Conservation (phyloP, 2,329 filamentous ascomycete genomes). For the Thelonectria discophora region DNA sequence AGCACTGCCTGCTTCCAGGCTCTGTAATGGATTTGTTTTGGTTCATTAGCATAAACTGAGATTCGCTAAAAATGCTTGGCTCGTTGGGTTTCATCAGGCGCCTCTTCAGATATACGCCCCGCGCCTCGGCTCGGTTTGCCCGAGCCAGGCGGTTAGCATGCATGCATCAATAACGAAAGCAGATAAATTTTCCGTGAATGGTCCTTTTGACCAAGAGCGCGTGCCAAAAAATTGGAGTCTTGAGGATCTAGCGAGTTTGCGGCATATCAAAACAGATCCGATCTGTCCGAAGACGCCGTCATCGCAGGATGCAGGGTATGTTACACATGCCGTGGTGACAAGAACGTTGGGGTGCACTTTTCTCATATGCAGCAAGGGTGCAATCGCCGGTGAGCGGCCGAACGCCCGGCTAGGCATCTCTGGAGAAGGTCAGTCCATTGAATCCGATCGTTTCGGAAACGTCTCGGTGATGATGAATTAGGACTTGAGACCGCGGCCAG, state of each 20-base stretch:
- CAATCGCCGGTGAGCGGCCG: neutral
- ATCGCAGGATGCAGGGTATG: neutral
- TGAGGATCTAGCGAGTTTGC: neutral
- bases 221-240: neutral
- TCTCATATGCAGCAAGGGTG: slow-evolving; percentile 4
- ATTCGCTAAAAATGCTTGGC: slow-evolving; percentile 8
- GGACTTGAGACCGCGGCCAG: too few species aligned
- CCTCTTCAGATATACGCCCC: neutral
- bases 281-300: slow-evolving; percentile 1
- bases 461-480: too few species aligned
- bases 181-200: neutral
- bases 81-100: neutral
- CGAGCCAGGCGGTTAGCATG: neutral
- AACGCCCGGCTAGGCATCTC: neutral
- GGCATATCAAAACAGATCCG: slow-evolving; percentile 8
- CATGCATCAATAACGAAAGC: neutral
- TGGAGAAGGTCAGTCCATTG: slow-evolving; percentile 5
- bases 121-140: neutral
- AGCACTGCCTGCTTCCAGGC: neutral
- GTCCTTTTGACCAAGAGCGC: neutral
- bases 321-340: neutral
- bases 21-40: neutral
- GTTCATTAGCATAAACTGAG: neutral
- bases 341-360: neutral
- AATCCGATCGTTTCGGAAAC: slow-evolving; percentile 20